phyloP scores from a whole-genome alignment of 768 basidiomycete genomes.

The Tremella mesenterica region DNA sequence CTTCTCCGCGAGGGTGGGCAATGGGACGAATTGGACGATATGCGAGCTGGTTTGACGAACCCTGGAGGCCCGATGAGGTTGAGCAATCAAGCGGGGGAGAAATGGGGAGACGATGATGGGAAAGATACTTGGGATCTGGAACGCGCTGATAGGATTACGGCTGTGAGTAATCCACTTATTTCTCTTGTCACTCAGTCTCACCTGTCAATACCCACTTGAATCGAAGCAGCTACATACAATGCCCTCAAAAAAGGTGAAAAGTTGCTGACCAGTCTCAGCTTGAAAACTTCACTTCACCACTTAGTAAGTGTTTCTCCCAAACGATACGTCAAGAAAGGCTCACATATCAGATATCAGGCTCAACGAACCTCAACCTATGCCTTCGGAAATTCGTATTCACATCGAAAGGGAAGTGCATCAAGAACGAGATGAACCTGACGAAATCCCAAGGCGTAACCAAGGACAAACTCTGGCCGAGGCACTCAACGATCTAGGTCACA shows the following conservation, averaged over 20 bases:
- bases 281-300: slow-evolving; percentile 22
- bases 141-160: slow-evolving; percentile 1
- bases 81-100: background rate
- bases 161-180: no score
- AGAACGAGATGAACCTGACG: background rate
- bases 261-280: slow-evolving; percentile 1
- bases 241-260: background rate
- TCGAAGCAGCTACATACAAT: no score
- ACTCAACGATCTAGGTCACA: no score
- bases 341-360: background rate
- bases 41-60: background rate
- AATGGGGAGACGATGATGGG: background rate
- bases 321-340: background rate
- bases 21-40: slow-evolving; percentile 26
- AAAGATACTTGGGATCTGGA: background rate
- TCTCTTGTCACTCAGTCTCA: no score
- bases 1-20: slow-evolving; percentile 32
- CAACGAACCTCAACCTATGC: background rate
- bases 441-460: no score
- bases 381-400: slow-evolving; percentile 18
- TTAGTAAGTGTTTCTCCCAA: slow-evolving; percentile 5
- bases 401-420: slow-evolving; percentile 17
- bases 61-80: background rate
- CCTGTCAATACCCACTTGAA: no score
- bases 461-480: no score